phyloP scores from a whole-genome alignment of 169 alveolate species.

The Plasmodium chabaudi region DNA sequence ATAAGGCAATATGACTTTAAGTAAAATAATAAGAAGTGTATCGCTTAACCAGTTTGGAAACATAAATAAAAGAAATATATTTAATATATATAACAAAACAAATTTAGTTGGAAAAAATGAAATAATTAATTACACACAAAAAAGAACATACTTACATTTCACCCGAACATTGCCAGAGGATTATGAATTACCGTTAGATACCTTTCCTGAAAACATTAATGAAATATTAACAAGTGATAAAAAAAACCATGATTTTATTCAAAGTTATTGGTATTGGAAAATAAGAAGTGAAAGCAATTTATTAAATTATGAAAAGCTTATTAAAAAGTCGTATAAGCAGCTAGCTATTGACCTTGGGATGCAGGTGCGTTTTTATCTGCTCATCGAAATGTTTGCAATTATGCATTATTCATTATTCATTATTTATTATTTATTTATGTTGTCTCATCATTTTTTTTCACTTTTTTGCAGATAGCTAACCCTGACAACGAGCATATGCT shows the following conservation, averaged over 20 bases:
- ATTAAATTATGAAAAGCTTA: slow-evolving; percentile 85
- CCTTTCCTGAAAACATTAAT: slow-evolving; percentile 90
- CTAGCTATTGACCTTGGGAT: slow-evolving; percentile 91
- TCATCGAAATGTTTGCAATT: neutral
- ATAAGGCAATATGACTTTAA: slow-evolving; percentile 23
- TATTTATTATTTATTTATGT: neutral
- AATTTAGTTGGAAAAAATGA: neutral
- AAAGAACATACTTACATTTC: slow-evolving; percentile 86
- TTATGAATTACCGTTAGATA: slow-evolving; percentile 89
- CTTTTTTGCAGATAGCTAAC: slow-evolving; percentile 77
- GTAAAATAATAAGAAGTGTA: neutral
- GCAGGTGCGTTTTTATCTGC: slow-evolving; percentile 51
- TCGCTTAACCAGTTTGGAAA: neutral
- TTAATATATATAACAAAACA: neutral
- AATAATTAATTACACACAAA: slow-evolving; percentile 10
- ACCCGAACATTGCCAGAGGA: slow-evolving; percentile 88
- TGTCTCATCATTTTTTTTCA: neutral
- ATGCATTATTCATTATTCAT: neutral
- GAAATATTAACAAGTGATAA: slow-evolving; percentile 87
- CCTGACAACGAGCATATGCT: slow-evolving; percentile 90
- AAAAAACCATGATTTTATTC: slow-evolving; percentile 86
- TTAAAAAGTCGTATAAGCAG: slow-evolving; percentile 89
- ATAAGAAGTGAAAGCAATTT: slow-evolving; percentile 88
- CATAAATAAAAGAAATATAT: slow-evolving; percentile 10
- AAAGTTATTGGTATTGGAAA: slow-evolving; percentile 91